Evolutionary conservation across 106 monocot species (phyloP), one percentile per base, ranked within the genome.

Genomic region (Dendrobium huoshanense): DNA sequence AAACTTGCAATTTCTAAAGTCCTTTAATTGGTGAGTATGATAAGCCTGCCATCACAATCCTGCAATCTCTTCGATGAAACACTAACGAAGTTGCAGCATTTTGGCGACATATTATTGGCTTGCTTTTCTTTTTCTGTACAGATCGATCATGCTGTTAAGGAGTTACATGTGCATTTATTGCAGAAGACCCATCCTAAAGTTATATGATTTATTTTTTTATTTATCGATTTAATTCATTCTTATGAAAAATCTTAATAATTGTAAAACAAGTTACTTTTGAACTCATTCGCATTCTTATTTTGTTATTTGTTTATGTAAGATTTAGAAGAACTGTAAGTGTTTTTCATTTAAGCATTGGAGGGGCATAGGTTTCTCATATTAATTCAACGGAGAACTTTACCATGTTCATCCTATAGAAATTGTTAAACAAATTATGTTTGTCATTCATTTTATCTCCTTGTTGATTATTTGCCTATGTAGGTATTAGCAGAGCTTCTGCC

Each of bases 401-500:
- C 24, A 44, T 74, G 42, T 75, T 27, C 22, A 49, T 48, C 49
- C 27, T 76, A 1, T 27, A 13, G 7, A 25, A 25, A 76, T 25
- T 27, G 3, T 47, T 1, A 49, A 24, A 25, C 25, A 40, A 40
- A 24, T 47, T 76, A 24, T 68, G 37, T 6, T n/a, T 25, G 55
- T 33, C 44, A 70, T 79, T 51, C 70, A 56, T 48, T 40, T n/a
- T 5, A 25, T 75, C 16, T 73, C 42, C 31, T 77, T 80, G 58
- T 49, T 67, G 24, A 24, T 2, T 85, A 20, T n/a, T 85, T 80
- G 79, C 41, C 68, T 16, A 22, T 88, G 79, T 79, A 99, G 99
- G 99, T 87, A 59, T 87, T 99, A 82, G 87, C 88, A 13, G 92
- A 89, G 73, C 87, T 99, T 76, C 80, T 99, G 59, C 95, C 95